Conservation (phyloP, 805 yeast genomes). For the Candida fluviatilis region DNA sequence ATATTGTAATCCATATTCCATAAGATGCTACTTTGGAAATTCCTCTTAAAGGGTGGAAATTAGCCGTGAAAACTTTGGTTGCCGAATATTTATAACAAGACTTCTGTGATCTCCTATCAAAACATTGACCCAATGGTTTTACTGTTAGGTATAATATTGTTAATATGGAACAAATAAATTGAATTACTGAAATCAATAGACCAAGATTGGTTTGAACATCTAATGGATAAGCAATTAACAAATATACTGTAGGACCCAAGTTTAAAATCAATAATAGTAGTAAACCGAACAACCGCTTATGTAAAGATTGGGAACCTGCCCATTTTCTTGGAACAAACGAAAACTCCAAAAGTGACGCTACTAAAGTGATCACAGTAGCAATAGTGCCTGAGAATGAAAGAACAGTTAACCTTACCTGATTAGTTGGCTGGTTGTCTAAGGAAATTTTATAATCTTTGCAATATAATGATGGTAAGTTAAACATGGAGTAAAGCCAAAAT, state of each 20-base stretch:
- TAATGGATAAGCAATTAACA: conserved; percentile 43
- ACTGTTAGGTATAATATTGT: conserved; percentile 55
- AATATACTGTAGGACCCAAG: conserved; percentile 48
- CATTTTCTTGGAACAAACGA: conserved; percentile 66
- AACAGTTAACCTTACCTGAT: conserved; percentile 50
- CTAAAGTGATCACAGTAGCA: conserved; percentile 52
- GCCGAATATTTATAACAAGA: conserved; percentile 44
- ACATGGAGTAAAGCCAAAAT: conserved; percentile 74
- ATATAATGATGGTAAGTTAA: conserved; percentile 65
- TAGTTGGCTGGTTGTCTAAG: conserved; percentile 57
- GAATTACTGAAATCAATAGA: conserved; percentile 46
- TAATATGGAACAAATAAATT: conserved; percentile 51
- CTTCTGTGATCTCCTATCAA: conserved; percentile 30
- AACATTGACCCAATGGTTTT: conserved; percentile 57
- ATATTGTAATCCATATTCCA: conserved; percentile 67
- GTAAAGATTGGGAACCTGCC: conserved; percentile 66
- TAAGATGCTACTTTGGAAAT: conserved; percentile 57
- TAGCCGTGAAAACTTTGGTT: conserved; percentile 54
- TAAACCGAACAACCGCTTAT: conserved; percentile 43
- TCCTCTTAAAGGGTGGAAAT: conserved; percentile 50
- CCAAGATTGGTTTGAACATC: conserved; percentile 29
- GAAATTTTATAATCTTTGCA: conserved; percentile 52
- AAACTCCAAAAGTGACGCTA: conserved; percentile 55
- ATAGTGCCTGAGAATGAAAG: conserved; percentile 67
- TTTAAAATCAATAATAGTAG: conserved; percentile 40